phyloP scores from a whole-genome alignment of 306 rosid species.

The Fragaria vesca region DNA sequence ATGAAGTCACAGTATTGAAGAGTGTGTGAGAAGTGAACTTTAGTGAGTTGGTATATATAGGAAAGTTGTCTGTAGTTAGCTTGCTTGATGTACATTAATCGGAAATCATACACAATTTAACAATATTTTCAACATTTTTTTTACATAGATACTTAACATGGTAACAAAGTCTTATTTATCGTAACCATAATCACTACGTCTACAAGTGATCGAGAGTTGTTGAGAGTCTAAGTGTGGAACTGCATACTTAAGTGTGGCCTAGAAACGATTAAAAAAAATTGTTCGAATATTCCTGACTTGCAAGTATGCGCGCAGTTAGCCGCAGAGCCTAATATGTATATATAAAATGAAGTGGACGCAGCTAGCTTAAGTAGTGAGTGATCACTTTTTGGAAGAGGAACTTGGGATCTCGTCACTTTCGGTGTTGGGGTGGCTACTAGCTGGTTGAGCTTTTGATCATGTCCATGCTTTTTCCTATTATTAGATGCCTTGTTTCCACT shows the following conservation, averaged over 20 bases:
- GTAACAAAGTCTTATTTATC: too few species aligned
- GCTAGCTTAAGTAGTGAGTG: background rate
- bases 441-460: conserved; percentile 10
- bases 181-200: too few species aligned
- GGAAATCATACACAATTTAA: background rate
- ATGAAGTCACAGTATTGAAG: background rate
- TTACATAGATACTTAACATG: background rate
- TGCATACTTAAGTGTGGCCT: too few species aligned
- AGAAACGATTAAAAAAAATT: too few species aligned
- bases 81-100: background rate
- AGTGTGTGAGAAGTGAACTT: conserved; percentile 18
- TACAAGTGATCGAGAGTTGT: too few species aligned
- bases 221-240: too few species aligned
- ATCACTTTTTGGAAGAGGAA: background rate
- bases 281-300: background rate
- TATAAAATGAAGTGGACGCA: background rate
- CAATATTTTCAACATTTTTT: background rate
- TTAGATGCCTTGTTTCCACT: background rate
- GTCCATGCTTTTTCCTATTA: conserved; percentile 1
- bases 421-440: conserved; percentile 10
- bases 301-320: background rate
- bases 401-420: background rate
- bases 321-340: background rate
- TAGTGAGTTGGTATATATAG: background rate
- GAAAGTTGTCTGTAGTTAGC: background rate